Evolutionary conservation across 1,139 yeast genomes (phyloP), one percentile per base, ranked within the genome.

Genomic region (Wickerhamiella pararugosa): DNA sequence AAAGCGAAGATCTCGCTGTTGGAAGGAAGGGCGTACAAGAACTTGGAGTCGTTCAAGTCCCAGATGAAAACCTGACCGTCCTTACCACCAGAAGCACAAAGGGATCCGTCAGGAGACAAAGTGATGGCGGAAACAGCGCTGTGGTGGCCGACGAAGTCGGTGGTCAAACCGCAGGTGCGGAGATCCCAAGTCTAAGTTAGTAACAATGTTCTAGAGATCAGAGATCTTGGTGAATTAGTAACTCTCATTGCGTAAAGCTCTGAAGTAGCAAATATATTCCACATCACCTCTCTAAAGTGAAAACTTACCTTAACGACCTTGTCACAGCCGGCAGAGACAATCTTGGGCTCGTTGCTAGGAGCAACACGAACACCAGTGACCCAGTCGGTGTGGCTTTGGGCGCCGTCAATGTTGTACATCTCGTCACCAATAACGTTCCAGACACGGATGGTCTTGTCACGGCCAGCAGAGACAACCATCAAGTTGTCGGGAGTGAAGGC

Each of bases 371-470:
- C 98, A 61, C 94, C 77, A 54, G 96, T 83, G 62, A 87, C 96
- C 99, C 99, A 90, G 84, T 90, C 99, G 66, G 76, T 65, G 93
- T 90, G 98, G 61, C 94, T 92, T 60, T 74, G 67, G 48, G 56
- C 57, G 48, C 54, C 56, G 48, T 58, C 61, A 71, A 87, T 79
- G 63, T 96, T 84, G 73, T 81, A 79, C 77, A 83, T 79, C 78
- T 95, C 86, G 68, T 83, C 86, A 76, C 98, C 99, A 65, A 86
- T 75, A 73, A 94, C 84, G 81, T 92, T 87, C 98, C 98, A 90
- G 72, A 90, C 87, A 78, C 84, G 87, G 71, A 90, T 87, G 70
- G 97, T 82, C 78, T 84, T 83, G 72, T 90, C 98, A 73, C 98
- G 87, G 60, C 97, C 87, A 70, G 95, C 94, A 68, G 98, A 87